Base-by-base conservation (phyloP, 805 yeast genomes). In the Saccharomycopsis lassenensis region DNA sequence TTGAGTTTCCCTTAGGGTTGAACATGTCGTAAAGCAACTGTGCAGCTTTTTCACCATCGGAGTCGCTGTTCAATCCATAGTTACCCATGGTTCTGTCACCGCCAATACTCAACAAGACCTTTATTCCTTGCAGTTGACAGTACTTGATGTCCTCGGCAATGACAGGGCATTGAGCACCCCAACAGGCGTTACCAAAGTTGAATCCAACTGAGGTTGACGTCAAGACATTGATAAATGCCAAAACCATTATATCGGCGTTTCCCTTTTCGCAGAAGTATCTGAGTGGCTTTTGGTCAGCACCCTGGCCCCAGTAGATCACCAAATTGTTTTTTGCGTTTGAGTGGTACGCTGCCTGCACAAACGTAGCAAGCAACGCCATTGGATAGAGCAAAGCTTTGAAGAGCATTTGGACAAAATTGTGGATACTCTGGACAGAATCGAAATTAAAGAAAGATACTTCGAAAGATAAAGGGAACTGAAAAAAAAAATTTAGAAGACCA, bases 41-140 rank as follows among this genome's bases (percentile, higher is more conserved):
- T 5, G 80, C 87, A 48, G 73, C 75, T 2, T 52, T 52, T 48
- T 68, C 71, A 30, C 84, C 95, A 54, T 83, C 89, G 45, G 74
- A 61, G 52, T 85, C 94, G 42, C 73, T 67, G 48, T 81, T 77
- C 52, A 86, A 84, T 2, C 95, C 95, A 52, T 87, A 95, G 22
- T 81, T 60, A 30, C 85, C 68, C 7, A 86, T 11, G 17, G 24
- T 11, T 1, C 37, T 42, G 20, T 82, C 77, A 49, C 94, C 94
- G 63, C 62, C 74, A 46, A 87, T 54, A 0, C 95, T 83, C 7
- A 87, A 54, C 22, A 87, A 52, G 3, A 87, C 77, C 48, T 76
- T 79, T 48, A 81, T 80, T 33, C 95, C 95, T 11, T 64, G 51
- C 1, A 60, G 49, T 59, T 86, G 95, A 60, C 96, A 86, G 4